These are phyloP conservation scores for Podospora fimiseda DNA, from an alignment of 495 filamentous ascomycete genomes.

Conservation along the genomic window DNA sequence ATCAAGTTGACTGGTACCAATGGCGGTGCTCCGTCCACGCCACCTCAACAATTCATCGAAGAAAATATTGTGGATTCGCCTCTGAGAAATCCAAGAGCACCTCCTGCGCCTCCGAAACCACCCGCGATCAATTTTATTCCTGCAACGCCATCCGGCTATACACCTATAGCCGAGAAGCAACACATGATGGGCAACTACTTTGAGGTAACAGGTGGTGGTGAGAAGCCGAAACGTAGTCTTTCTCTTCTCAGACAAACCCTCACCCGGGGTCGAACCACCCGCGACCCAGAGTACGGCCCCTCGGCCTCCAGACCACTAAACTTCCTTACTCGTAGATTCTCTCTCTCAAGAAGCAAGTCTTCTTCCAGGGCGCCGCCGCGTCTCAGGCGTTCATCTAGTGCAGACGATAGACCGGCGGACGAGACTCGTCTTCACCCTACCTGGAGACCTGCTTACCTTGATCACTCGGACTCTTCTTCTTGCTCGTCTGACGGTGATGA, in stretches of 20 bases:
- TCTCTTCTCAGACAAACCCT: constrained; percentile 54
- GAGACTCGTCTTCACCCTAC: constrained; percentile 65
- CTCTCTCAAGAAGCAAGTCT: constrained; percentile 30
- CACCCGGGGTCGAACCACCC: constrained; percentile 45
- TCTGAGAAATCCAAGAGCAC: constrained; percentile 66
- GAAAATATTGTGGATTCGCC: constrained; percentile 52
- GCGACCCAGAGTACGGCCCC: constrained; percentile 30
- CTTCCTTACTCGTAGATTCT: constrained; percentile 38
- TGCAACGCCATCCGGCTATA: constrained; percentile 56
- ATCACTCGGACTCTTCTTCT: constrained; percentile 40
- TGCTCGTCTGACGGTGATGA: constrained; percentile 38
- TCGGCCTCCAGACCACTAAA: constrained; percentile 38
- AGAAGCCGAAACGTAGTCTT: constrained; percentile 39
- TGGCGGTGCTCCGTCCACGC: constrained; percentile 36
- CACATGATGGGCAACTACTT: constrained; percentile 44
- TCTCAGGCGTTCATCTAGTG: constrained; percentile 29
- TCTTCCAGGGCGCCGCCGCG: constrained; percentile 24
- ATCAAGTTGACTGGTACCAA: constrained; percentile 31
- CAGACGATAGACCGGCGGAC: constrained; percentile 38
- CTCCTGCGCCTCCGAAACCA: constrained; percentile 53
- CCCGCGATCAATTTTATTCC: constrained; percentile 70
- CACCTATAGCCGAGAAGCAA: constrained; percentile 49
- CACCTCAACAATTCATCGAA: constrained; percentile 43
- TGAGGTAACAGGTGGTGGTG: constrained; percentile 28
- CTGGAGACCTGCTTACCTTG: constrained; percentile 73